phyloP scores from a whole-genome alignment of 495 filamentous ascomycete species.

The Aspergillus leporis region DNA sequence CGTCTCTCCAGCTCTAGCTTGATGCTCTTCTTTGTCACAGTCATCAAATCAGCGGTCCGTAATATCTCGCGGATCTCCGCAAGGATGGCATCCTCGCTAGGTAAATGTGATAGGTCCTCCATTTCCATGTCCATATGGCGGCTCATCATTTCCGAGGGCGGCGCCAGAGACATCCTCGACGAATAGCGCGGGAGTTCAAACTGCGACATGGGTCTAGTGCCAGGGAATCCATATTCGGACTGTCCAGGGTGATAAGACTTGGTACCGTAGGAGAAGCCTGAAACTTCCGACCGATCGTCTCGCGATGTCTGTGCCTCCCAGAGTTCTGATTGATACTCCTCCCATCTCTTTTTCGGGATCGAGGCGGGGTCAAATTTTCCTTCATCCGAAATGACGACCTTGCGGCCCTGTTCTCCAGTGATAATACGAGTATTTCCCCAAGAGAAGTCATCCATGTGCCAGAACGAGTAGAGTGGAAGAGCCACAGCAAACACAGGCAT shows the following conservation, averaged over 20 bases:
- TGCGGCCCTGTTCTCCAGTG: slow-evolving; percentile 90
- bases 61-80: slow-evolving; percentile 95
- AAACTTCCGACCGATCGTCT: slow-evolving; percentile 89
- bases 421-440: slow-evolving; percentile 98
- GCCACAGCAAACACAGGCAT: slow-evolving; percentile 90
- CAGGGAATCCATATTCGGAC: slow-evolving; percentile 48
- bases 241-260: slow-evolving; percentile 66
- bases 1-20: slow-evolving; percentile 88
- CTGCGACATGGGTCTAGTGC: slow-evolving; percentile 73
- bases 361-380: slow-evolving; percentile 94
- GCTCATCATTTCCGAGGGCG: slow-evolving; percentile 70
- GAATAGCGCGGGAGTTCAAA: slow-evolving; percentile 58
- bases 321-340: slow-evolving; percentile 96
- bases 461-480: slow-evolving; percentile 94
- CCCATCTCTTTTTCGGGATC: slow-evolving; percentile 98
- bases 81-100: slow-evolving; percentile 84
- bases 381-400: slow-evolving; percentile 93
- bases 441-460: slow-evolving; percentile 99
- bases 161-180: slow-evolving; percentile 79
- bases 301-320: slow-evolving; percentile 84
- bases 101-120: slow-evolving; percentile 69
- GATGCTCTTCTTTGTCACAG: slow-evolving; percentile 96
- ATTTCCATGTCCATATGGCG: slow-evolving; percentile 62
- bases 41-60: slow-evolving; percentile 91
- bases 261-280: slow-evolving; percentile 88